Evolutionary conservation across 1,139 yeast genomes (phyloP).

Genomic region (Candida pseudoviswanathii): DNA sequence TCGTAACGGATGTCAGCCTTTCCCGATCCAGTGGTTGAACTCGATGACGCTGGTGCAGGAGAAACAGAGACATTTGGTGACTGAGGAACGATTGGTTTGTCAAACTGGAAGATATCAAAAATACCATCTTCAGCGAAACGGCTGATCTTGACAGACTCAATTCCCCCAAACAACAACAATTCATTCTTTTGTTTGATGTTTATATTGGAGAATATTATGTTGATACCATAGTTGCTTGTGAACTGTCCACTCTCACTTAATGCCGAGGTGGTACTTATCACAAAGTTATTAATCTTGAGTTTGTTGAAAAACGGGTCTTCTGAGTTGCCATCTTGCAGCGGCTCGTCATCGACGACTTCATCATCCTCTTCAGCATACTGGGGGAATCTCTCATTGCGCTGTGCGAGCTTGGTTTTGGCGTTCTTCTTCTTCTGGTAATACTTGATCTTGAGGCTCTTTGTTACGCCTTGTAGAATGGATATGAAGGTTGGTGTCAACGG

Average conservation of each 20-base stretch:
- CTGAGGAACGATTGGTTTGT: constrained; percentile 10
- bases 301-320: constrained; percentile 29
- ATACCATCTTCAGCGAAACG: constrained; percentile 20
- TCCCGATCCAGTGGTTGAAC: constrained; percentile 9
- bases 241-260: constrained; percentile 41
- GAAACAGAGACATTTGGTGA: constrained; percentile 10
- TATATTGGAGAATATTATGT: constrained; percentile 31
- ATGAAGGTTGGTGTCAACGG: constrained; percentile 40
- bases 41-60: constrained; percentile 11
- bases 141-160: constrained; percentile 33
- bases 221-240: constrained; percentile 29
- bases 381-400: constrained; percentile 25
- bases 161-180: constrained; percentile 49
- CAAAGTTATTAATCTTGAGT: constrained; percentile 35
- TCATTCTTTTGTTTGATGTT: constrained; percentile 46
- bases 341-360: constrained; percentile 17
- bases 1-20: constrained; percentile 59
- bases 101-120: constrained; percentile 24
- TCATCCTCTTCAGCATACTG: constrained; percentile 29
- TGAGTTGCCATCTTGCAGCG: constrained; percentile 12
- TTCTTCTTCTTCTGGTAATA: constrained; percentile 31
- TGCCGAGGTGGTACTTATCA: constrained; percentile 49
- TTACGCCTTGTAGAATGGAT: constrained; percentile 33
- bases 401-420: constrained; percentile 14
- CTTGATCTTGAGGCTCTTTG: constrained; percentile 34